A percentile compares a stretch with the other conserved stretches of the same genome.
Conservation (phyloP, 345 rosid genomes). For the Syzygium grande region DNA sequence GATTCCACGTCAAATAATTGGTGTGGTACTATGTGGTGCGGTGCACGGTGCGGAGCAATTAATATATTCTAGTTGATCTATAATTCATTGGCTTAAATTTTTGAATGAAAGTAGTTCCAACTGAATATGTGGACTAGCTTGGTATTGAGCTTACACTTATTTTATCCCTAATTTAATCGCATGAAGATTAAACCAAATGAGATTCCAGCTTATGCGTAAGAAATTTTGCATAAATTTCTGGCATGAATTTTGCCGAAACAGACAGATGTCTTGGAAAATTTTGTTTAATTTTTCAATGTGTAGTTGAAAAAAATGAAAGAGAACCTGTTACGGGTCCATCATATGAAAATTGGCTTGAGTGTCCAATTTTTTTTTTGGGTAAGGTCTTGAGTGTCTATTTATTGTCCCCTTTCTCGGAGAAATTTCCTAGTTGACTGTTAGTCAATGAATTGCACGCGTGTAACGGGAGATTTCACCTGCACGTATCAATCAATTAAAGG, state of each 20-base stretch:
- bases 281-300: not conserved
- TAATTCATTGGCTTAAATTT: not conserved
- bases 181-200: not conserved
- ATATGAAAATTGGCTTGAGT: not conserved
- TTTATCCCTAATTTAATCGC: not conserved
- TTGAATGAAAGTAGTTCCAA: fast-evolving
- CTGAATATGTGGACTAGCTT: fast-evolving
- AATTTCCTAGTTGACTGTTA: not conserved
- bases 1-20: not conserved
- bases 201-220: not conserved
- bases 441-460: not conserved
- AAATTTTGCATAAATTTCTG: not conserved
- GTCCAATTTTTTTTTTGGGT: too few species aligned
- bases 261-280: not conserved
- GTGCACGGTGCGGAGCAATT: fast-evolving
- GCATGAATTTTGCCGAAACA: not conserved
- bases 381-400: not conserved
- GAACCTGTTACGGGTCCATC: not conserved
- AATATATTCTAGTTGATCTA: not conserved
- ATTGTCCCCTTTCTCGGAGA: not conserved
- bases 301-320: not conserved
- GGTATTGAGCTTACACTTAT: not conserved
- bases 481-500: not conserved
- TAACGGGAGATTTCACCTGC: not conserved
- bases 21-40: too few species aligned